Conservation (phyloP, 2,329 filamentous ascomycete genomes). For the Fusarium citri region DNA sequence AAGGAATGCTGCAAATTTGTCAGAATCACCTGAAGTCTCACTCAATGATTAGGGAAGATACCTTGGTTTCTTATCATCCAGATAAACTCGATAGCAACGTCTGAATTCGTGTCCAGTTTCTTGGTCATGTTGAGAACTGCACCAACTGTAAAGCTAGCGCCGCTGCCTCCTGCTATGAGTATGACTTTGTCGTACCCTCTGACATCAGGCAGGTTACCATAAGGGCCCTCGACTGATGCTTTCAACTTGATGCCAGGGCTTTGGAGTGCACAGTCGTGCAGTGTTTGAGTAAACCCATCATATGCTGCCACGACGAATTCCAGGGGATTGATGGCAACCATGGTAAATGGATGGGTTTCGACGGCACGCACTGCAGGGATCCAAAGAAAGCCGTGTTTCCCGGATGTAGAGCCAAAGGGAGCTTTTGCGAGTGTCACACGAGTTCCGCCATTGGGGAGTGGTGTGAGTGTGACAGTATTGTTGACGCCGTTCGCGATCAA, state of each 20-base stretch:
- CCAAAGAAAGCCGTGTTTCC: constrained; percentile 74
- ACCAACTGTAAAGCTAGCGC: constrained; percentile 66
- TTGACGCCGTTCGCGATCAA: constrained; percentile 59
- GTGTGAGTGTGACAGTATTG: constrained; percentile 64
- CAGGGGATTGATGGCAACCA: constrained; percentile 62
- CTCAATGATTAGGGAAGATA: constrained; percentile 16
- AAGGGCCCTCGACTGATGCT: constrained; percentile 68
- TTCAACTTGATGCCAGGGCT: constrained; percentile 62
- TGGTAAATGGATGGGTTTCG: constrained; percentile 74
- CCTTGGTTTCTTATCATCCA: constrained; percentile 55
- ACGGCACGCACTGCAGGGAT: constrained; percentile 66
- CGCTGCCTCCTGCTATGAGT: constrained; percentile 70
- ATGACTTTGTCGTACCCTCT: constrained; percentile 66
- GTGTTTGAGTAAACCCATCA: constrained; percentile 68
- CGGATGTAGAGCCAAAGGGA: constrained; percentile 60
- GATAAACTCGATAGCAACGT: constrained; percentile 52
- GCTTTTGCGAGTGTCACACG: constrained; percentile 65
- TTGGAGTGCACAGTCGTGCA: constrained; percentile 63
- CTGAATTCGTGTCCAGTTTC: constrained; percentile 32
- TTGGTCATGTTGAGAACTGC: constrained; percentile 53
- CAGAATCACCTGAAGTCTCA: neutral
- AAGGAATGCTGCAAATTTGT: constrained; percentile 48
- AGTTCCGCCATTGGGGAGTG: constrained; percentile 65
- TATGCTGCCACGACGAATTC: constrained; percentile 70
- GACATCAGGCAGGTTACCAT: constrained; percentile 66